phyloP scores from a whole-genome alignment of 2,329 filamentous ascomycete species.

The Moelleriella libera region DNA sequence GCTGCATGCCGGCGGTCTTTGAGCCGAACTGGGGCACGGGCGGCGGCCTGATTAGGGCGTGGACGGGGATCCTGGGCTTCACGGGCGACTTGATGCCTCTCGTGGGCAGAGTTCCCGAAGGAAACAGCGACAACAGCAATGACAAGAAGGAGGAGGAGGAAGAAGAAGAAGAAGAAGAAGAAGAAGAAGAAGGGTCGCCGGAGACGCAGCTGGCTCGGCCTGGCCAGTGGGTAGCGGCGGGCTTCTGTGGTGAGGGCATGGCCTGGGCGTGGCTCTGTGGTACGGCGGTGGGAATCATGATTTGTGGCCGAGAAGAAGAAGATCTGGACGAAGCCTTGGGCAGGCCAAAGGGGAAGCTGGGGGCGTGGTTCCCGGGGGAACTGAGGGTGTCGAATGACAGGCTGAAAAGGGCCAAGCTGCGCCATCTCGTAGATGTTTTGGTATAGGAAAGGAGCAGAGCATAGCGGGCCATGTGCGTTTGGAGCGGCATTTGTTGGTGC shows the following conservation, averaged over 20 bases:
- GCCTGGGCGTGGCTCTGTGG: conserved; percentile 38
- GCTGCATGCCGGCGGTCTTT: conserved; percentile 27
- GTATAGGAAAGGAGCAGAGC: background rate
- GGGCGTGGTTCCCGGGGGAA: conserved; percentile 26
- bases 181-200: background rate
- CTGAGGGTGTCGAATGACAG: conserved; percentile 15
- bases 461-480: background rate
- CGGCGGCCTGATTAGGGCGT: conserved; percentile 22
- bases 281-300: conserved; percentile 29
- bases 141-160: too few species aligned
- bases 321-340: conserved; percentile 15
- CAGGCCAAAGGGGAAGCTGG: conserved; percentile 19
- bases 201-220: conserved; percentile 1
- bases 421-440: conserved; percentile 9
- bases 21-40: conserved; percentile 20
- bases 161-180: background rate
- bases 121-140: background rate
- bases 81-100: conserved; percentile 35
- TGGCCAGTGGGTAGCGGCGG: conserved; percentile 37
- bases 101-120: conserved; percentile 29
- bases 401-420: conserved; percentile 20
- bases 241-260: conserved; percentile 39
- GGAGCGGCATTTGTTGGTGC: too few species aligned
- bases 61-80: conserved; percentile 34
- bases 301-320: conserved; percentile 22